Evolutionary conservation across 768 basidiomycete genomes (phyloP).

Genomic region (Lentinus tigrinus): DNA sequence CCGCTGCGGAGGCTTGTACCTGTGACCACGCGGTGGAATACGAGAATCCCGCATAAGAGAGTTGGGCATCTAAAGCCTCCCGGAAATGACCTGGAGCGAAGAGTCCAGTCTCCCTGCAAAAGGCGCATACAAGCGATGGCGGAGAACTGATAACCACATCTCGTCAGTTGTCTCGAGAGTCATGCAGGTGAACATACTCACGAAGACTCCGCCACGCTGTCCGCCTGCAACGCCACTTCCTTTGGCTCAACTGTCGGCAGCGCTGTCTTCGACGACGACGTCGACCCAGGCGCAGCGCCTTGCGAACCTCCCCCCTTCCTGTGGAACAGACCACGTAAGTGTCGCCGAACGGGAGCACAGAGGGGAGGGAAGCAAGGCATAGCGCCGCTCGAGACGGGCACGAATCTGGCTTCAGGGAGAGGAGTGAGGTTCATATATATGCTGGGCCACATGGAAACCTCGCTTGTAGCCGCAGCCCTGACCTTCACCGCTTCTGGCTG

Average conservation of each 20-base stretch:
- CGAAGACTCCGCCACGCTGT: neutral
- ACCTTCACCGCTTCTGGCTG: neutral
- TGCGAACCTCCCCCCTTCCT: neutral
- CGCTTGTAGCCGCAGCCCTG: neutral
- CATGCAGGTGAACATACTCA: neutral
- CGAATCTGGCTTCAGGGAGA: neutral
- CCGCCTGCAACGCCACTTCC: neutral
- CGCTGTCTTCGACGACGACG: neutral
- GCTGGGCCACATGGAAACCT: neutral
- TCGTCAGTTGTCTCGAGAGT: neutral
- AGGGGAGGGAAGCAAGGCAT: constrained; percentile 4
- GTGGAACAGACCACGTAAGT: neutral
- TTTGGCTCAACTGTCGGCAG: neutral
- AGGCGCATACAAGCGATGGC: neutral
- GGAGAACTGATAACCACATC: neutral
- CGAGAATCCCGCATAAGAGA: neutral
- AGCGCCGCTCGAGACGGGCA: neutral
- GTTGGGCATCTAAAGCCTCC: neutral
- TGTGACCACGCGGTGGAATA: neutral
- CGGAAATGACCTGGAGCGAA: constrained; percentile 5
- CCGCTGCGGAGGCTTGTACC: neutral
- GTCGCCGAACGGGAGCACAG: neutral
- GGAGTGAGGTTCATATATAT: neutral
- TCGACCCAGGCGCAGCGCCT: neutral
- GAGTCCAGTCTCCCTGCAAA: constrained; percentile 1